Evolutionary conservation across 352 stramenopile species (phyloP), one percentile per base, ranked within the genome.

Genomic region (Pythium monospermum): DNA sequence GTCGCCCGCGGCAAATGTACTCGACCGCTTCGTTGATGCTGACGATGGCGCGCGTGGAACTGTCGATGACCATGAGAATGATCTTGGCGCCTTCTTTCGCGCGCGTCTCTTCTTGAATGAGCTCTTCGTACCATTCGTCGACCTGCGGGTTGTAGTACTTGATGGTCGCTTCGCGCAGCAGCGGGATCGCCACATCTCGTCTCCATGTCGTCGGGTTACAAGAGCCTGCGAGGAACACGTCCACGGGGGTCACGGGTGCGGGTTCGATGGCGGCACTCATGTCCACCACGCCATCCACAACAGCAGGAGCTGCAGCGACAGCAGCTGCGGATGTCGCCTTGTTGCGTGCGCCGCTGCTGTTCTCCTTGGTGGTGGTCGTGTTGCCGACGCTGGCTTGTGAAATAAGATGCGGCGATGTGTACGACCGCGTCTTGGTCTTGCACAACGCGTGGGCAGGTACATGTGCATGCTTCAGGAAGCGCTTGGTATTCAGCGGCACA

Each of bases 121-220:
- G 78, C 47, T 88, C 82, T 19, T 87, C 76, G 49, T 83, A 79
- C 87, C 87, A 95, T 40, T 95, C 83, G 52, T 95, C 85, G 27
- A 96, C 85, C 53, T 96, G 87, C 13, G 87, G 87, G 50, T 95
- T 94, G 57, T 80, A 96, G 61, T 86, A 96, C 16, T 64, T 70
- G 36, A 96, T 76, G 19, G 63, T 52, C 4, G 76, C 76, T 0
- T 57, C 66, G 11, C 88, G 69, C 10, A 96, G 73, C 33, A 88
- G 44, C 13, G 87, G 87, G 13, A 95, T 77, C 13, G 85, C 83
- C 3, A 81, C 59, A 35, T 95, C 85, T 13, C 61, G 64, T 16
- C 87, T 69, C 87, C 87, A 96, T 4, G 78, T 94, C 49, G 87
- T 95, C 27, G 87, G 85, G 61, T 95, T 95, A 59, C 87, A 96